Percentiles rank a stretch among this genome's conserved stretches.
phyloP scores from a whole-genome alignment of 495 filamentous ascomycete genomes.

The Clohesyomyces aquaticus region DNA sequence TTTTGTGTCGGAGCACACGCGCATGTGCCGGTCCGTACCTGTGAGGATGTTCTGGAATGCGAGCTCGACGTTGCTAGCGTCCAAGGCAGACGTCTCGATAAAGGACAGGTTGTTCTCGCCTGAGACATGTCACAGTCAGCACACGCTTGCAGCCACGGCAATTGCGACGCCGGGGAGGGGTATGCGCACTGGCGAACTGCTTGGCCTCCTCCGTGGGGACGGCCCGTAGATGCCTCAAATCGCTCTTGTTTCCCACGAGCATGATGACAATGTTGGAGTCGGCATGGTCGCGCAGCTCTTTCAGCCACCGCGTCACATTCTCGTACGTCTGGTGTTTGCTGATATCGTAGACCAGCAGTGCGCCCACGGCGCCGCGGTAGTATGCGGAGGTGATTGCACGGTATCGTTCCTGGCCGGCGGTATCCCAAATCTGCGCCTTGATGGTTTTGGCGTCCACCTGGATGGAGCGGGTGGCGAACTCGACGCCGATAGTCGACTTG shows the following conservation, averaged over 20 bases:
- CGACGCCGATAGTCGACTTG: constrained; percentile 99
- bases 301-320: constrained; percentile 98
- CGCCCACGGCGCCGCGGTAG: constrained; percentile 96
- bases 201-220: constrained; percentile 99
- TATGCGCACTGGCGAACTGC: constrained; percentile 85
- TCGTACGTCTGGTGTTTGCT: constrained; percentile 99
- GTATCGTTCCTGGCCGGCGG: constrained; percentile 97
- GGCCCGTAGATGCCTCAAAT: constrained; percentile 96
- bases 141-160: neutral
- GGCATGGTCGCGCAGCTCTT: constrained; percentile 96
- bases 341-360: constrained; percentile 98
- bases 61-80: constrained; percentile 98
- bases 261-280: constrained; percentile 99
- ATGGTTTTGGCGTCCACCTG: constrained; percentile 99
- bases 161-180: constrained; percentile 13
- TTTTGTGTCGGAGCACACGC: neutral
- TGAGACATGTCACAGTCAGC: constrained; percentile 44
- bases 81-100: constrained; percentile 98
- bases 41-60: constrained; percentile 99
- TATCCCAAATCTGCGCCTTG: constrained; percentile 99
- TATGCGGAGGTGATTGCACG: constrained; percentile 99
- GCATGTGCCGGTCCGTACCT: constrained; percentile 59
- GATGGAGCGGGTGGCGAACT: constrained; percentile 98
- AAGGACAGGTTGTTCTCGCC: constrained; percentile 96
- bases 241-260: constrained; percentile 99